A percentile compares a stretch with the other conserved stretches of the same genome.
These are phyloP conservation scores for Cardamine chenopodiifolia DNA, from an alignment of 345 rosid genomes.

Conservation along the genomic window DNA sequence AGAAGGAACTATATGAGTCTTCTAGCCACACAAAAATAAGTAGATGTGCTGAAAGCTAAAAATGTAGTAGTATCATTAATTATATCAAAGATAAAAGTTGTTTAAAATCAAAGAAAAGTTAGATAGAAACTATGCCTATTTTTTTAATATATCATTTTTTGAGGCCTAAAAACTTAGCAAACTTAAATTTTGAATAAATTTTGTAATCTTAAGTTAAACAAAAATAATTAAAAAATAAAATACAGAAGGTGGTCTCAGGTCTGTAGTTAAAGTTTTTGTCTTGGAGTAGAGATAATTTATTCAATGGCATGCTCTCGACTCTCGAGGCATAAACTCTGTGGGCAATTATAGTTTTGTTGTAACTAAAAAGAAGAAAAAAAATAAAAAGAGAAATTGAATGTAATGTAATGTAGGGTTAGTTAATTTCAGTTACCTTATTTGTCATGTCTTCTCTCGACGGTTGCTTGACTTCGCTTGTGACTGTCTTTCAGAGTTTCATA, in stretches of 20 bases:
- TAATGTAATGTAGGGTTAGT: conserved; percentile 32
- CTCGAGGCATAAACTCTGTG: conserved; percentile 29
- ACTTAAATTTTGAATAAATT: neutral
- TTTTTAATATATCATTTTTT: neutral
- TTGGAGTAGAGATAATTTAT: conserved; percentile 2
- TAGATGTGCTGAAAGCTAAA: conserved; percentile 6
- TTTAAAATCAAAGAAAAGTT: conserved; percentile 1
- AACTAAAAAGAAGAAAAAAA: neutral
- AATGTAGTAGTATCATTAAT: conserved; percentile 8
- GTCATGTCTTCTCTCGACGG: conserved; percentile 43
- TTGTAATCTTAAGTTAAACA: neutral
- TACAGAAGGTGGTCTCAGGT: conserved; percentile 8
- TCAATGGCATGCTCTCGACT: conserved; percentile 6
- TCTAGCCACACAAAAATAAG: neutral
- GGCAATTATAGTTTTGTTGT: conserved; percentile 21
- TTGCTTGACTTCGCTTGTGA: conserved; percentile 37
- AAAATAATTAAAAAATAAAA: neutral
- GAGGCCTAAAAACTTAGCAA: neutral
- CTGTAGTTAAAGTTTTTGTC: conserved; percentile 22
- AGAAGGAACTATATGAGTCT: conserved; percentile 6
- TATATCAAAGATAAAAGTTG: neutral
- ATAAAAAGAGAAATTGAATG: neutral
- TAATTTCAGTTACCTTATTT: conserved; percentile 40
- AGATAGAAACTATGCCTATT: neutral
- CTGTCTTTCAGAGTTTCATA: conserved; percentile 12